phyloP scores from a whole-genome alignment of 176 grass and related monocot species.

The Microstegium vimineum region DNA sequence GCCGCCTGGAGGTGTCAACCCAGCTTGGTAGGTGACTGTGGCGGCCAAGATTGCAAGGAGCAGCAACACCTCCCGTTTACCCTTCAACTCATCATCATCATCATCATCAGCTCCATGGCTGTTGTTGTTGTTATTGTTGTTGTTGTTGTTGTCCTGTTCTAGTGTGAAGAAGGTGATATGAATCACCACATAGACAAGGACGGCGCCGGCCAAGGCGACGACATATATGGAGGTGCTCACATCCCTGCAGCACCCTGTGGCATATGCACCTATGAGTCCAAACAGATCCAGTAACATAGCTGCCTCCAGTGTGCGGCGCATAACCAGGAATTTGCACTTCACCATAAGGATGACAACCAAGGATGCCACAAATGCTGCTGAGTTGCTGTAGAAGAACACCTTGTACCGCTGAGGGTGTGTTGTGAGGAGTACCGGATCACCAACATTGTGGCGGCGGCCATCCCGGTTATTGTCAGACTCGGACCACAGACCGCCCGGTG shows the following conservation, averaged over 20 bases:
- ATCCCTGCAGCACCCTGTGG: neutral
- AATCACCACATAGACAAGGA: neutral
- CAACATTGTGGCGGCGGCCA: too few relatives aligned
- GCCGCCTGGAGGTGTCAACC: neutral
- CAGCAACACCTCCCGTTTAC: neutral
- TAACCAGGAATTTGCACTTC: neutral
- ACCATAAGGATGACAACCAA: neutral
- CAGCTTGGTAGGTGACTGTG: neutral
- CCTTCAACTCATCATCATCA: neutral
- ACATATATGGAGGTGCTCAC: neutral
- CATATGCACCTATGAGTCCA: neutral
- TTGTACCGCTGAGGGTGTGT: constrained; percentile 12
- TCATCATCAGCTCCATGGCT: too few relatives aligned
- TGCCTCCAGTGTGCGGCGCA: neutral
- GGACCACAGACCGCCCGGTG: constrained; percentile 47
- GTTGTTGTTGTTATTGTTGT: too few relatives aligned
- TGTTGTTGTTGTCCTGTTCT: too few relatives aligned
- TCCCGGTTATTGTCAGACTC: too few relatives aligned
- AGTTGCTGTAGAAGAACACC: neutral
- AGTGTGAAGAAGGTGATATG: neutral
- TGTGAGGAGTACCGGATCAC: neutral
- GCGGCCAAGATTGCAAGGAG: neutral
- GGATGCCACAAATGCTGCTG: neutral
- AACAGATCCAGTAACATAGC: neutral
- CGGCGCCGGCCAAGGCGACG: neutral